phyloP scores from a whole-genome alignment of 192 early-diverging fungal genomes.

The Dissophora ornata region DNA sequence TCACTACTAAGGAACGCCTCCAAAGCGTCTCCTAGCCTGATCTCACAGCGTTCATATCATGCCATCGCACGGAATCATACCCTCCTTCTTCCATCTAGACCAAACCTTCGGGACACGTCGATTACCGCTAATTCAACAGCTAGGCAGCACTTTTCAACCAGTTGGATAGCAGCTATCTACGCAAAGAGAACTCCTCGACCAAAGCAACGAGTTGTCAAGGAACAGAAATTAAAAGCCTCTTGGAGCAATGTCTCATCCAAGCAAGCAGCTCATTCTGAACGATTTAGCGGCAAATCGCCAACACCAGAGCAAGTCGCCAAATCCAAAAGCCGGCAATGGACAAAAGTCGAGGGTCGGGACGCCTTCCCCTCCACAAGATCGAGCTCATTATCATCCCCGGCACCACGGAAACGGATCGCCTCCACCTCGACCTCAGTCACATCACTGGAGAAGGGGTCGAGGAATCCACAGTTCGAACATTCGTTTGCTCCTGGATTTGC shows the following conservation, averaged over 20 bases:
- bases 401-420: constrained; percentile 12
- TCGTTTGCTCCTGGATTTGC: constrained; percentile 49
- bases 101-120: not conserved
- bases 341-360: not conserved
- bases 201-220: constrained; percentile 40
- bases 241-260: not conserved
- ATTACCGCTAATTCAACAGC: not conserved
- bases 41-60: not conserved
- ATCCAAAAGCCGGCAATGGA: constrained; percentile 37
- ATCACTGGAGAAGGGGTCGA: constrained; percentile 41
- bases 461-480: constrained; percentile 52
- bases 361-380: not conserved
- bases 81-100: not conserved
- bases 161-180: constrained; percentile 2
- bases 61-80: not conserved
- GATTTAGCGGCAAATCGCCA: constrained; percentile 11
- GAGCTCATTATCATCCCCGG: not conserved
- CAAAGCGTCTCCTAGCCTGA: not conserved
- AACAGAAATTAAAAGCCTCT: constrained; percentile 29
- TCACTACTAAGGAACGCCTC: constrained; percentile 9
- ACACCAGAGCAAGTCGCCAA: constrained; percentile 5
- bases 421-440: constrained; percentile 46
- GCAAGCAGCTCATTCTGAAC: not conserved
- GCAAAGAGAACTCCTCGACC: constrained; percentile 41
- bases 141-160: constrained; percentile 20